Base-by-base conservation (phyloP, 1,284 basidiomycete genomes). In the Sphaerobolus stellatus region DNA sequence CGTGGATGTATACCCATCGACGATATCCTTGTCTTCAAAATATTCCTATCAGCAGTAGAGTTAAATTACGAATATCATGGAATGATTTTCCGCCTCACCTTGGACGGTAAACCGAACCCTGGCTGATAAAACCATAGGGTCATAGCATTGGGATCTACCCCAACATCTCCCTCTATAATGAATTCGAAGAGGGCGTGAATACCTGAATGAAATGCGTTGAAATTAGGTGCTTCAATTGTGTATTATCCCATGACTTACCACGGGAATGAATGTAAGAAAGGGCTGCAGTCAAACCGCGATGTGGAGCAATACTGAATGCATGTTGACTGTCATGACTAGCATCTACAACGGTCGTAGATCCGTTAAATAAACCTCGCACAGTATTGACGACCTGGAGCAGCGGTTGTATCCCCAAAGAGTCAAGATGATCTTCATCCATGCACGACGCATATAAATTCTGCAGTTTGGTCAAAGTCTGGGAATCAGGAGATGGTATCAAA, bases 101-200 rank as follows among this genome's bases (percentile, higher is more conserved):
- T 94, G 40, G 94, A 86, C 1, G 95, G 95, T 13, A 98, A 83
- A 29, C 94, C 92, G 6, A 98, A 78, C 9, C 75, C 80, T 6
- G 89, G 82, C 66, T 98, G 95, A 60, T 81, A 86, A 65, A 98
- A 84, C 86, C 88, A 94, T 16, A 95, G 78, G 0, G 84, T 82
- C 82, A 96, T 93, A 44, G 80, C 72, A 62, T 94, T 90, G 0
- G 96, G 94, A 66, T 98, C 92, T n/a, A 83, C 78, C 24, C 90
- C 92, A 30, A 88, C 84, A 63, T 98, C 94, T 38, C 96, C 95
- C 55, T 97, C 94, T 56, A 96, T 80, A 27, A 74, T 77, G 60
- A 92, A 85, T 13, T 81, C 75, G 66, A 98, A 93, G 18, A 99
- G 73, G 0, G 84, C 86, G 33, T 80, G 79, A 57, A 98, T 80